A percentile compares a stretch with the other conserved stretches of the same genome.
These are phyloP conservation scores for Tephrocybe sp. DNA, from an alignment of 768 basidiomycete species.

Conservation along the genomic window DNA sequence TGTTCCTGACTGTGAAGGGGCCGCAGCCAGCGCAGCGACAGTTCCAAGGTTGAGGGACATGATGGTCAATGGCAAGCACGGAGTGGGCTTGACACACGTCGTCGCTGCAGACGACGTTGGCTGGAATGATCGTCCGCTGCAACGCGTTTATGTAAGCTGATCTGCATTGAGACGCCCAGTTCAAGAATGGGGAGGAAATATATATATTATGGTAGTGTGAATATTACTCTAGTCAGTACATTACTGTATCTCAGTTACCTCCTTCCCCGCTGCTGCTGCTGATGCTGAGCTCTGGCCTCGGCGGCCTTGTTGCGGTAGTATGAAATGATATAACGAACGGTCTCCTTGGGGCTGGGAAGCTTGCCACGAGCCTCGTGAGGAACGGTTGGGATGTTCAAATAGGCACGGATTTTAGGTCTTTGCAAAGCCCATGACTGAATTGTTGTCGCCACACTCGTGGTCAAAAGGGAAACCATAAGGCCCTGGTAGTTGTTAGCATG, in stretches of 20 bases:
- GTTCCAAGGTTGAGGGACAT: slow-evolving; percentile 40
- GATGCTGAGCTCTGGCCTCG: slow-evolving; percentile 17
- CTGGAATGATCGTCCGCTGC: background rate
- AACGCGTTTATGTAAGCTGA: slow-evolving; percentile 1
- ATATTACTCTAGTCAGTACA: slow-evolving; percentile 5
- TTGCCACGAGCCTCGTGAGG: slow-evolving; percentile 24
- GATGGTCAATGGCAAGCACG: slow-evolving; percentile 12
- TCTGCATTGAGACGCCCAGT: too few species aligned
- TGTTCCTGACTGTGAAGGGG: slow-evolving; percentile 25
- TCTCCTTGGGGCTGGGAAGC: slow-evolving; percentile 29
- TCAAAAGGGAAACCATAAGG: slow-evolving; percentile 40
- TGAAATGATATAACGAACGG: slow-evolving; percentile 20
- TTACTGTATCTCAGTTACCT: slow-evolving; percentile 12
- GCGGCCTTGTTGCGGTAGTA: slow-evolving; percentile 22
- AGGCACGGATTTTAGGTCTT: slow-evolving; percentile 36
- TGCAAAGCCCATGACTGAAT: slow-evolving; percentile 51
- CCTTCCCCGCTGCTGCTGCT: slow-evolving; percentile 17
- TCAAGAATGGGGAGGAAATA: background rate
- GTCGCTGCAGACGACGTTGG: background rate
- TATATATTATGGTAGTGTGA: background rate
- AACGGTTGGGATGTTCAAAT: slow-evolving; percentile 36
- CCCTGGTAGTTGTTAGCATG: slow-evolving; percentile 26
- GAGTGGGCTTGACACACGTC: background rate
- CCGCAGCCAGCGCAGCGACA: slow-evolving; percentile 29
- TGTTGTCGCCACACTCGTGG: slow-evolving; percentile 41